These are phyloP conservation scores for Mediolabrus comicus DNA, from an alignment of 108 stramenopile genomes.

Conservation along the genomic window DNA sequence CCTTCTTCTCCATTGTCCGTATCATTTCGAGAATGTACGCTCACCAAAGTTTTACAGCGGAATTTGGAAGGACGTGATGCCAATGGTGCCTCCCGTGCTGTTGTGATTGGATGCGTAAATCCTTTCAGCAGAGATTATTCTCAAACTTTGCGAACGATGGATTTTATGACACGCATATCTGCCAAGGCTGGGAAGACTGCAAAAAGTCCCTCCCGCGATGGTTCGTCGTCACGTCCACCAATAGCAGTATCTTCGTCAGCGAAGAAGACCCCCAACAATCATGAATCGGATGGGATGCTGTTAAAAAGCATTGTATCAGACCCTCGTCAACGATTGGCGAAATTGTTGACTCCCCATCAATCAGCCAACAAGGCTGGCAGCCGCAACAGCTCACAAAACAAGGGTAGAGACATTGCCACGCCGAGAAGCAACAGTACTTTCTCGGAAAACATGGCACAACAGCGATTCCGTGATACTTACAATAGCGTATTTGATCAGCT, in stretches of 20 bases:
- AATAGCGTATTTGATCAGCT: constrained; percentile 41
- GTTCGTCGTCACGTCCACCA: neutral
- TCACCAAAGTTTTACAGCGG: constrained; percentile 80
- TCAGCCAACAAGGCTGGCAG: constrained; percentile 5
- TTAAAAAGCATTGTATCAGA: constrained; percentile 69
- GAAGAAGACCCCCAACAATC: neutral
- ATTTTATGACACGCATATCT: constrained; percentile 62
- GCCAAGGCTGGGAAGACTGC: constrained; percentile 53
- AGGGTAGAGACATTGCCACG: neutral
- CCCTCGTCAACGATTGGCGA: constrained; percentile 81
- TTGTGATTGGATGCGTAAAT: constrained; percentile 60
- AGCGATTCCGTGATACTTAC: constrained; percentile 22
- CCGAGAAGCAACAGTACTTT: constrained; percentile 6
- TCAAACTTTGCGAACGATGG: constrained; percentile 61
- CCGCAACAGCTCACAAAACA: neutral
- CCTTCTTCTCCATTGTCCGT: constrained; percentile 17
- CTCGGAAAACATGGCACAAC: constrained; percentile 2
- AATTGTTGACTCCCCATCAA: constrained; percentile 38
- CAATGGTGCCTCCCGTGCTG: constrained; percentile 26
- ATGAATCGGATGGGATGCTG: constrained; percentile 1
- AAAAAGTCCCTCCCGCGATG: constrained; percentile 45
- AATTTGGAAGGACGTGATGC: constrained; percentile 41
- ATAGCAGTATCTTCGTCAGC: neutral
- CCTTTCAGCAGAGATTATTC: constrained; percentile 56
- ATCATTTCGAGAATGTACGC: constrained; percentile 68